phyloP scores from a whole-genome alignment of 2,329 filamentous ascomycete genomes.

The Beauveria asiatica region DNA sequence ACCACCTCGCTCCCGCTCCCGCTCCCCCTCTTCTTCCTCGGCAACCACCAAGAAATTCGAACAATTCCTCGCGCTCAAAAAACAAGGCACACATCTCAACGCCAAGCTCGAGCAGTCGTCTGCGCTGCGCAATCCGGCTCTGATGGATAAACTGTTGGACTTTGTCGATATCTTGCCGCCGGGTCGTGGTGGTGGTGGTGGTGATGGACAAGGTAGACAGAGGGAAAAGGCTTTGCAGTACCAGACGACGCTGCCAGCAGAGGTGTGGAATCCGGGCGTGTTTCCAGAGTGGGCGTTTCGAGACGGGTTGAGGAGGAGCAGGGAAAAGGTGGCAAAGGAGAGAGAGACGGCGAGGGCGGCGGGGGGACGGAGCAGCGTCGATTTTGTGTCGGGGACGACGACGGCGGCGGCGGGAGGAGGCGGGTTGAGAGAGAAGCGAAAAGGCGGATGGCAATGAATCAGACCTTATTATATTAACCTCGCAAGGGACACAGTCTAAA shows the following conservation, averaged over 20 bases:
- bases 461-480: no score
- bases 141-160: constrained; percentile 63
- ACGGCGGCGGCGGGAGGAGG: constrained; percentile 7
- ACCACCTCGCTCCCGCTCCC: constrained; percentile 58
- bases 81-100: constrained; percentile 71
- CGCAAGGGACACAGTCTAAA: no score
- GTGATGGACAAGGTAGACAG: constrained; percentile 20
- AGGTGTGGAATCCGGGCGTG: constrained; percentile 48
- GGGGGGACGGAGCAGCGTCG: constrained; percentile 35
- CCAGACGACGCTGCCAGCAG: constrained; percentile 47
- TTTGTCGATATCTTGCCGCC: constrained; percentile 43
- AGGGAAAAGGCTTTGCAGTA: constrained; percentile 44
- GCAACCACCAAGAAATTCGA: constrained; percentile 57
- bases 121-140: constrained; percentile 61
- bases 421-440: constrained; percentile 24
- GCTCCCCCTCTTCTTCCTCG: constrained; percentile 55
- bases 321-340: constrained; percentile 37
- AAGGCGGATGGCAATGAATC: constrained; percentile 18
- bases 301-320: constrained; percentile 39
- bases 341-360: constrained; percentile 33
- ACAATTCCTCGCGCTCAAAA: constrained; percentile 69
- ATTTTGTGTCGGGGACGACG: constrained; percentile 35
- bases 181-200: constrained; percentile 29
- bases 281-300: constrained; percentile 49
- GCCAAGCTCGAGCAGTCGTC: constrained; percentile 58